Base-by-base conservation (phyloP, 106 monocot genomes). In the Allium fistulosum region DNA sequence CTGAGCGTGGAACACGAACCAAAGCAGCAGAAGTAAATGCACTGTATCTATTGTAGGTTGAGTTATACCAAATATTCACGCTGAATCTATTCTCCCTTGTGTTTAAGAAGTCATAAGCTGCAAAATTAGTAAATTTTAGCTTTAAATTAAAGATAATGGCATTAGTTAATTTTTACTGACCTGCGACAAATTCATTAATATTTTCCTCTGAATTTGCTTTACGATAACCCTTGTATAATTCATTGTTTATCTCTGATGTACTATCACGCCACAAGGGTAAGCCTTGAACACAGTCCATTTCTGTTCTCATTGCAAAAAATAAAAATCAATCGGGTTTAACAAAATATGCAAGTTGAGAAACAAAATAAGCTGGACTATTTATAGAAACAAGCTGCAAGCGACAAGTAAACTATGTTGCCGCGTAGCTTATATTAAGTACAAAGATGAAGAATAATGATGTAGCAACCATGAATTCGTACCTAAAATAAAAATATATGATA, bases 41-140 rank as follows among this genome's bases (percentile, higher is more conserved):
- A 61, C 56, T 70, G n/a, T 78, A 52, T 55, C 76, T 73, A 7
- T 67, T 79, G 55, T 82, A 82, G 46, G 79, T 81, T 49, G 79
- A 82, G 52, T 86, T 86, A 75, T 85, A 79, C 81, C 82, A 86
- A 61, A 82, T 72, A 56, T 52, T 76, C 14, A 78, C 48, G 62
- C 79, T 74, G 66, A 79, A 79, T 27, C 51, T 56, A 14, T 61
- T 82, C 73, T 74, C 73, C 59, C 51, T 59, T 26, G 82, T 69
- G 66, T 79, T 73, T 62, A 76, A 55, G 62, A 82, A 86, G 55
- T 86, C 81, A 71, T 79, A 86, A 60, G 73, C 81, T 86, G 77
- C 69, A 69, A 48, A 11, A 13, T 13, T 55, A 69, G 22, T 22
- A 4, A 51, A 17, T 57, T 49, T 55, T 17, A 46, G 55, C 49